Evolutionary conservation across 129 eudicot genomes (phyloP).

Genomic region (Scalesia atractyloides): DNA sequence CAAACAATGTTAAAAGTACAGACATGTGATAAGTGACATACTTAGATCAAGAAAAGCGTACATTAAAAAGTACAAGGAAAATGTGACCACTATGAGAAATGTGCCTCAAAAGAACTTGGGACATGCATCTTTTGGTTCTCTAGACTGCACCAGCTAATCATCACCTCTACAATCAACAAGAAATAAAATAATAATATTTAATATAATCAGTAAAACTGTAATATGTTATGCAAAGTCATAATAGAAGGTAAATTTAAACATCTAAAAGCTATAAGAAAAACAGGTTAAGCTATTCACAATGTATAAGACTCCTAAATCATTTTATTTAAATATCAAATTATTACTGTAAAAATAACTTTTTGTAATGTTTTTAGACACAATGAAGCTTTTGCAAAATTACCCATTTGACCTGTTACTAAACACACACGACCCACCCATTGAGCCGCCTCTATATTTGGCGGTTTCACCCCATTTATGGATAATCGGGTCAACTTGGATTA

Average conservation of each 20-base stretch:
- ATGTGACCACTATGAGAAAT: constrained; percentile 24
- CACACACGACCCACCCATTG: background rate
- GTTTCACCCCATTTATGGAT: background rate
- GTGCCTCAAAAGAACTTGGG: constrained; percentile 23
- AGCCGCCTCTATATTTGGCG: background rate
- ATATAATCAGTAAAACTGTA: background rate
- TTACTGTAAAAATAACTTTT: background rate
- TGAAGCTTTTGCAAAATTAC: background rate
- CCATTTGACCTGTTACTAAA: background rate
- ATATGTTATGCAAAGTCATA: constrained; percentile 4
- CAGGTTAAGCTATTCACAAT: background rate
- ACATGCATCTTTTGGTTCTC: constrained; percentile 22
- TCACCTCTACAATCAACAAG: constrained; percentile 24
- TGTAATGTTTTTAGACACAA: too few species aligned
- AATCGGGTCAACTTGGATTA: background rate
- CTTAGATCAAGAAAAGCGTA: constrained; percentile 17
- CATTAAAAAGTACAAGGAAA: constrained; percentile 12
- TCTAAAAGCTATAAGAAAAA: background rate
- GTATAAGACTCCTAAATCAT: background rate
- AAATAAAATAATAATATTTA: background rate
- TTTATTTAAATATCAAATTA: background rate
- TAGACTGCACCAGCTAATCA: constrained; percentile 21
- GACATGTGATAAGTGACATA: constrained; percentile 8
- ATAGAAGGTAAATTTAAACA: background rate
- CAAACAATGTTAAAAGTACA: constrained; percentile 24